Evolutionary conservation across 108 stramenopile genomes (phyloP).

Genomic region (Discostella pseudostelligera): DNA sequence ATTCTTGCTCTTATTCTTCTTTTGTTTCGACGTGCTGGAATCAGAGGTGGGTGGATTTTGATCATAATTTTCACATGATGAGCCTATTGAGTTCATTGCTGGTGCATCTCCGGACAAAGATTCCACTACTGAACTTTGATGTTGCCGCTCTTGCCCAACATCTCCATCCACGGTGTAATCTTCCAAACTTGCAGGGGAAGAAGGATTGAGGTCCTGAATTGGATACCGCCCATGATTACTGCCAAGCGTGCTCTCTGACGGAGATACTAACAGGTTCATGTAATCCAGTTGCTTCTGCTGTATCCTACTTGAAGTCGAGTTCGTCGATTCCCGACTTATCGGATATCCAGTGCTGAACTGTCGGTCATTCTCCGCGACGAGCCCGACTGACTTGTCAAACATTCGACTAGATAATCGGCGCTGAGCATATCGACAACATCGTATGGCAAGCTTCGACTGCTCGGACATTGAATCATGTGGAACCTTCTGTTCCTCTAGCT

Average conservation of each 20-base stretch:
- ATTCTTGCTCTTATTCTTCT: constrained; percentile 29
- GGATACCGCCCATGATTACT: constrained; percentile 1
- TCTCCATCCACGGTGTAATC: neutral
- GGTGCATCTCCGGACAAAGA: neutral
- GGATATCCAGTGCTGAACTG: constrained; percentile 33
- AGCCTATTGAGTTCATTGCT: constrained; percentile 7
- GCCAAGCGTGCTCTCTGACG: constrained; percentile 26
- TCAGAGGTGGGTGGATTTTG: constrained; percentile 1
- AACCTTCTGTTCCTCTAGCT: constrained; percentile 34
- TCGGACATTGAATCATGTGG: constrained; percentile 5
- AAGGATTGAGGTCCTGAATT: neutral
- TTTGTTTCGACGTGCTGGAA: constrained; percentile 14
- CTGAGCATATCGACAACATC: constrained; percentile 36
- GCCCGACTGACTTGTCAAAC: constrained; percentile 30
- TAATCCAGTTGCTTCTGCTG: constrained; percentile 4
- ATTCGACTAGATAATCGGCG: constrained; percentile 37
- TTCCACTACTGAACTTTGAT: too few species aligned
- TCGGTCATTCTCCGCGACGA: constrained; percentile 15
- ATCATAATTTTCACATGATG: constrained; percentile 17
- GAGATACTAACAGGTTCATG: constrained; percentile 16
- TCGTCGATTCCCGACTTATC: constrained; percentile 38
- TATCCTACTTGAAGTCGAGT: constrained; percentile 16
- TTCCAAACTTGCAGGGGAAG: constrained; percentile 11
- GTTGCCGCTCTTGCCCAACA: too few species aligned
- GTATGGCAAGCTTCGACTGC: constrained; percentile 7